A percentile compares a stretch with the other conserved stretches of the same genome.
Conservation (phyloP, 106 monocot genomes). For the Apostasia shenzhenica region DNA sequence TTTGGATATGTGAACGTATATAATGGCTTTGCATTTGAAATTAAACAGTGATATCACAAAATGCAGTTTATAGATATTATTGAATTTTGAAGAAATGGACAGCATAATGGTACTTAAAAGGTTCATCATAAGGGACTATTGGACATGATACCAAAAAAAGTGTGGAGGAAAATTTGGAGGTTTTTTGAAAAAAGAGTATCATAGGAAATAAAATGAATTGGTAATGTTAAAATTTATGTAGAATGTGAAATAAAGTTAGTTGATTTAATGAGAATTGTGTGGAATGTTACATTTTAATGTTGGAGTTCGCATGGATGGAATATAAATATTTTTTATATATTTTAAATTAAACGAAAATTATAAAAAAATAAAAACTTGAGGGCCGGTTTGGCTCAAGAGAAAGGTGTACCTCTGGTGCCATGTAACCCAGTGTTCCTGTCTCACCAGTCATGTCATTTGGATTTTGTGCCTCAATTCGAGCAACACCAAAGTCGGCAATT, state of each 20-base stretch:
- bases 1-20: no score
- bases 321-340: neutral
- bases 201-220: neutral
- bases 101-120: no score
- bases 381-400: neutral
- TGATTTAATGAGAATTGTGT: neutral
- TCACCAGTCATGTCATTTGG: constrained; percentile 58
- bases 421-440: constrained; percentile 56
- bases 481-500: constrained; percentile 58
- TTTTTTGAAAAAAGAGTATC: no score
- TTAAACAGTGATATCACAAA: no score
- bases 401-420: constrained; percentile 49
- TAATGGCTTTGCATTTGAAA: no score
- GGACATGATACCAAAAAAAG: no score
- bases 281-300: neutral
- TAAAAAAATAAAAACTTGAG: neutral
- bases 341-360: neutral
- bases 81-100: no score
- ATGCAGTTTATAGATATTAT: no score
- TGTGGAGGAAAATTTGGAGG: no score
- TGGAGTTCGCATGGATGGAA: neutral
- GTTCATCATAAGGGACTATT: no score
- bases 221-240: no score
- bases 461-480: constrained; percentile 47
- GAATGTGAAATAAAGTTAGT: no score